A percentile compares a stretch with the other conserved stretches of the same genome.
Evolutionary conservation across 2,329 filamentous ascomycete species (phyloP).

Genomic region (Erysiphe pisi): DNA sequence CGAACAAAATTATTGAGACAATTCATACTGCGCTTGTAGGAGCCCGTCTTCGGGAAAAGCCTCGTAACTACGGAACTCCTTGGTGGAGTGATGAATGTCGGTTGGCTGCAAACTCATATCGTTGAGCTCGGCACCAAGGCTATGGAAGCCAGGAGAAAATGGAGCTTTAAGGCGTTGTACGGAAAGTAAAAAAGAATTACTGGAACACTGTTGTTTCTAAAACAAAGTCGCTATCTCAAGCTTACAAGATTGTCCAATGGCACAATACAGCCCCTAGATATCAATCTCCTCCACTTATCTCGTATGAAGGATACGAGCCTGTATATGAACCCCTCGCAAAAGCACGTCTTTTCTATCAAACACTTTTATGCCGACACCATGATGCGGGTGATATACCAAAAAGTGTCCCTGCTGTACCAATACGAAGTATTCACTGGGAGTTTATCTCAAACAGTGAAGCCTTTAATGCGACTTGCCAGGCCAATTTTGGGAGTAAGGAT

Average conservation of each 20-base stretch:
- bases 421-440: background rate
- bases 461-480: background rate
- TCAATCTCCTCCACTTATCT: background rate
- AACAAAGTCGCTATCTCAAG: background rate
- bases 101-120: background rate
- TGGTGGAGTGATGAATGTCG: slow-evolving; percentile 12
- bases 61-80: background rate
- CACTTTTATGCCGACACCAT: background rate
- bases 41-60: background rate
- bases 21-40: background rate
- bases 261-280: background rate
- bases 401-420: background rate
- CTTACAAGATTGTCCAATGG: background rate
- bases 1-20: background rate
- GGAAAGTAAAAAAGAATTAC: background rate
- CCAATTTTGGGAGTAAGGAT: background rate
- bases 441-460: background rate
- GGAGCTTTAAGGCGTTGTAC: background rate
- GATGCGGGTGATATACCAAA: background rate
- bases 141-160: background rate
- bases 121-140: background rate
- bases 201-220: background rate
- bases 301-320: background rate
- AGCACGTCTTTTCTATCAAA: background rate
- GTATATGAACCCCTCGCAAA: background rate